Conservation (phyloP, 371 early-diverging fungal species). For the Choanephora cucurbitarum region DNA sequence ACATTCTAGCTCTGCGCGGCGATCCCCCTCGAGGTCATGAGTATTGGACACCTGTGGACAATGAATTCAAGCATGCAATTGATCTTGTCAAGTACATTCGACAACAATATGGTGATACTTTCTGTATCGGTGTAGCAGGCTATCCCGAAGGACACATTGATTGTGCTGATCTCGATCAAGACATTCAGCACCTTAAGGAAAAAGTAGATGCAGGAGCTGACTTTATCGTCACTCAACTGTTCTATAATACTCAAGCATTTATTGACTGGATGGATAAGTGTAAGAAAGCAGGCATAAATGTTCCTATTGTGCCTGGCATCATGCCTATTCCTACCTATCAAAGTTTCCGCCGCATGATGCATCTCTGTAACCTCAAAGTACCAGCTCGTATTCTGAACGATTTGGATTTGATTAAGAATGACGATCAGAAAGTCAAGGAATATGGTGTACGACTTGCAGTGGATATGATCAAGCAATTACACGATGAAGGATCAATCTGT, state of each 20-base stretch:
- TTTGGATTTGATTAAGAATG: slow-evolving; percentile 82
- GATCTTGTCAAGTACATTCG: slow-evolving; percentile 94
- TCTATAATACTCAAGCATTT: slow-evolving; percentile 83
- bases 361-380: slow-evolving; percentile 79
- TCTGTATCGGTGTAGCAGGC: slow-evolving; percentile 95
- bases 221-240: slow-evolving; percentile 93
- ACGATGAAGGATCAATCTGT: slow-evolving; percentile 49
- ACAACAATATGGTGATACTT: slow-evolving; percentile 85
- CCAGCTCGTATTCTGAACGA: slow-evolving; percentile 66
- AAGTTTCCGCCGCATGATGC: slow-evolving; percentile 87
- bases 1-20: slow-evolving; percentile 95
- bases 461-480: slow-evolving; percentile 67
- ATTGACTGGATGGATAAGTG: slow-evolving; percentile 74
- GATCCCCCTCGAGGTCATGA: slow-evolving; percentile 81
- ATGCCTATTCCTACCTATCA: slow-evolving; percentile 93
- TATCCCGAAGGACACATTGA: slow-evolving; percentile 97
- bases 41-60: slow-evolving; percentile 79
- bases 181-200: slow-evolving; percentile 69
- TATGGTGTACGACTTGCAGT: slow-evolving; percentile 83
- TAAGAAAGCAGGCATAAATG: slow-evolving; percentile 69
- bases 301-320: slow-evolving; percentile 93
- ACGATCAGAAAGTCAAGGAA: slow-evolving; percentile 94
- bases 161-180: slow-evolving; percentile 48
- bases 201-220: slow-evolving; percentile 94
- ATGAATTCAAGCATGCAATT: slow-evolving; percentile 80